Conservation (phyloP, 2,329 filamentous ascomycete genomes). For the Talaromyces islandicus region DNA sequence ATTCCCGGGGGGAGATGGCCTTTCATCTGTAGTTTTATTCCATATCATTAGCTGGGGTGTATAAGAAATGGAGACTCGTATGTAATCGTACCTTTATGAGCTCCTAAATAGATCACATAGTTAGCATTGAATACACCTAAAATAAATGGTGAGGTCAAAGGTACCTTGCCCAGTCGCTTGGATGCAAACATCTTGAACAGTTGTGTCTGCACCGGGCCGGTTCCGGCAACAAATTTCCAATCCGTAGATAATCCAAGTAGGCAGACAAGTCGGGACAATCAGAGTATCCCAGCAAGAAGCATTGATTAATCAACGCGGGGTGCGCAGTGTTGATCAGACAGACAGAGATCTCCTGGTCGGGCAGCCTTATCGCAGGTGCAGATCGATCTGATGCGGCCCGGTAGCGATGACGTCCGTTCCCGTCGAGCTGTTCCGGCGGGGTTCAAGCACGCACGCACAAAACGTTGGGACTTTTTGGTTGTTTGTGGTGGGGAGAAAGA, state of each 20-base stretch:
- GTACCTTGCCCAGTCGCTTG: constrained; percentile 44
- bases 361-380: background rate
- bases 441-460: background rate
- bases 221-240: background rate
- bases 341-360: background rate
- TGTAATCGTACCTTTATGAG: constrained; percentile 46
- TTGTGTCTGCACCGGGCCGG: background rate
- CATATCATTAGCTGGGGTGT: background rate
- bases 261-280: background rate
- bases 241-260: background rate
- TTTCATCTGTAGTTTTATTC: constrained; percentile 43
- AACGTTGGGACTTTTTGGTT: background rate
- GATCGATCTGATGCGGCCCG: background rate
- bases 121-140: constrained; percentile 16
- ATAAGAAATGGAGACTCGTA: background rate
- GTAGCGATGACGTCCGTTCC: background rate
- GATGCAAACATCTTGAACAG: constrained; percentile 42
- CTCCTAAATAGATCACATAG: constrained; percentile 36
- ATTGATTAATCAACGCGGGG: background rate
- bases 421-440: background rate
- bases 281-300: background rate
- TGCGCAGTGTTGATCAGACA: background rate
- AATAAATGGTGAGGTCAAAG: constrained; percentile 5
- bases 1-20: constrained; percentile 62
- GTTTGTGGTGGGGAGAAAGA: background rate